Base-by-base conservation (phyloP, 2,329 filamentous ascomycete species). In the Aspergillus floridensis region DNA sequence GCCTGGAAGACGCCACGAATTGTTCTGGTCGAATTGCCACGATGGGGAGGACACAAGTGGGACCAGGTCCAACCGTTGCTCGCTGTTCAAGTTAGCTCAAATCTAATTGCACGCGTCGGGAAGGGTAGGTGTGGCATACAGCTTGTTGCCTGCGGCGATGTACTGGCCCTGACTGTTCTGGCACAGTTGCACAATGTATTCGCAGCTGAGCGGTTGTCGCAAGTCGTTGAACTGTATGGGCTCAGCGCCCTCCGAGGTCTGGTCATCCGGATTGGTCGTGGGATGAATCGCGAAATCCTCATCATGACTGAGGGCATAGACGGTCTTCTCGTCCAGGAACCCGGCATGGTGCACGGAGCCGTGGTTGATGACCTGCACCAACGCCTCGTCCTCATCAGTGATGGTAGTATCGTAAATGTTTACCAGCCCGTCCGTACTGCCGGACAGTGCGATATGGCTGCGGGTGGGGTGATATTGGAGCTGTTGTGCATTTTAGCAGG, bases 291-390 rank as follows among this genome's bases (percentile, higher is more conserved):
- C 82, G 65, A 87, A 80, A 22, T 81, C 80, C 68, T 88, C 86
- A 63, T 88, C 86, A 4, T 86, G 86, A 58, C 84, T 86, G 8
- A 88, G 76, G 5, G 84, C 84, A 64, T 82, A 87, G 56, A 86
- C 80, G 46, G 81, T 76, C 38, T 75, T 71, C 5, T 79, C 72
- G 14, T 78, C 80, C 24, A 88, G 74, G 71, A 87, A 87, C 2
- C 84, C 85, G 22, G 85, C 83, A 64, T 84, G 84, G 63, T 87
- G 84, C 53, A 88, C 81, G 7, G 86, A 86, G 51, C 82, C 77
- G 65, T 87, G 85, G 68, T 87, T 88, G 69, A 87, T 80, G 32
- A 87, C 84, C 67, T 87, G 84, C 53, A 84, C 77, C 31, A 88
- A 73, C 2, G 85, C 84, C 54, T 88, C 86, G 56, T 88, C 85